These are phyloP conservation scores for Xylaria palmicola DNA, from an alignment of 495 filamentous ascomycete species.

Conservation along the genomic window DNA sequence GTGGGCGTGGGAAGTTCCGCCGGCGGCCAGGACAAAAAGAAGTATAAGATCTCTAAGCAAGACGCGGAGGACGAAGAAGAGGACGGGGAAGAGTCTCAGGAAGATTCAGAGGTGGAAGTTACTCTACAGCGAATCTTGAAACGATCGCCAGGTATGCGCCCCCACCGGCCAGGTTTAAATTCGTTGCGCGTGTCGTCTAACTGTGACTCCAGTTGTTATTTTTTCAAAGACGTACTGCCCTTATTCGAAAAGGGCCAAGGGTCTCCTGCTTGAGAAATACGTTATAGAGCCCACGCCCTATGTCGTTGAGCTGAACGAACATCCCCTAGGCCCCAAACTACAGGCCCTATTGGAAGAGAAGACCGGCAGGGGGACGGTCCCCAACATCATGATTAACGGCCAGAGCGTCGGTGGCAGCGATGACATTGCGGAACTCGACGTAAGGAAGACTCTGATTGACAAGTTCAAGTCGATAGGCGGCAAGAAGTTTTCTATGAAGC, in stretches of 20 bases:
- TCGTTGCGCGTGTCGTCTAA: neutral
- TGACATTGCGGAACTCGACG: conserved; percentile 73
- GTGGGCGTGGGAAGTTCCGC: conserved; percentile 57
- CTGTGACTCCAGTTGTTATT: conserved; percentile 70
- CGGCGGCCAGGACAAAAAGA: conserved; percentile 58
- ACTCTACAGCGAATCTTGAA: conserved; percentile 77
- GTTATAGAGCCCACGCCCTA: conserved; percentile 76
- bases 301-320: conserved; percentile 87
- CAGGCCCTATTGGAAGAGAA: conserved; percentile 66
- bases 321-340: conserved; percentile 67
- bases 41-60: conserved; percentile 25
- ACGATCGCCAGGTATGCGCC: conserved; percentile 68
- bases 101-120: conserved; percentile 56
- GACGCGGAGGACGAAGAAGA: conserved; percentile 37
- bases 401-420: conserved; percentile 90
- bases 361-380: conserved; percentile 83
- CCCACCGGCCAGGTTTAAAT: neutral
- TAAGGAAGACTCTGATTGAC: conserved; percentile 63
- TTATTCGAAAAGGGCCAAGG: conserved; percentile 77
- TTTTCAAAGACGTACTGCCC: conserved; percentile 95
- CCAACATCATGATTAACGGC: conserved; percentile 85
- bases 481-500: conserved; percentile 57
- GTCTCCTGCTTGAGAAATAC: conserved; percentile 77
- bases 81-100: conserved; percentile 50
- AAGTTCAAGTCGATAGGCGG: conserved; percentile 73